These are phyloP conservation scores for Fusarium drepaniforme DNA, from an alignment of 2,329 filamentous ascomycete genomes.

Conservation along the genomic window DNA sequence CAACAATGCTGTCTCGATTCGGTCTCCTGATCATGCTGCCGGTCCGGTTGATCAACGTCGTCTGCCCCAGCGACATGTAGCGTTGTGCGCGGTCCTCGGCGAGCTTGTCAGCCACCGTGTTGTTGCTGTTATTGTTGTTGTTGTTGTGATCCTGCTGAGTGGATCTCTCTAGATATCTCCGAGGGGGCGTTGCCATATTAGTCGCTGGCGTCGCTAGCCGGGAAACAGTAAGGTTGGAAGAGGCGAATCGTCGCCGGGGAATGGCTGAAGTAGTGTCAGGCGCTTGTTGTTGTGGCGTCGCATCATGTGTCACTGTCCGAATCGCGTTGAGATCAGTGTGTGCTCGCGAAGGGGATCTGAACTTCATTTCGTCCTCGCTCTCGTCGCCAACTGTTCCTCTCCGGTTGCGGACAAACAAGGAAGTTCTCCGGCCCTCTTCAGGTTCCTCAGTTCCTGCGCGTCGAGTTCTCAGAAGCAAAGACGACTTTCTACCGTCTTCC, in stretches of 20 bases:
- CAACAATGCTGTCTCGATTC: constrained; percentile 56
- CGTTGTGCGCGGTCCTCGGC: constrained; percentile 49
- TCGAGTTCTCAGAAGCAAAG: constrained; percentile 59
- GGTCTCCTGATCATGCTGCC: constrained; percentile 59
- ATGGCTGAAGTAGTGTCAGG: constrained; percentile 48
- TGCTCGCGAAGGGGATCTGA: constrained; percentile 70
- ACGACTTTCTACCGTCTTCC: constrained; percentile 59
- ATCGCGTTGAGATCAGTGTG: constrained; percentile 65
- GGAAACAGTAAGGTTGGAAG: constrained; percentile 60
- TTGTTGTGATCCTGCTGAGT: constrained; percentile 54
- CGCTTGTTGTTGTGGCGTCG: constrained; percentile 41
- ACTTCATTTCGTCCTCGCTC: constrained; percentile 60
- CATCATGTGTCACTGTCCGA: constrained; percentile 46
- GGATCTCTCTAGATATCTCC: constrained; percentile 63
- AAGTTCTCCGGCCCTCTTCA: constrained; percentile 59
- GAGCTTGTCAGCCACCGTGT: constrained; percentile 29
- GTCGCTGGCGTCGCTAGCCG: constrained; percentile 57
- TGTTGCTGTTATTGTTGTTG: constrained; percentile 44
- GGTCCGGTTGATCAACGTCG: constrained; percentile 56
- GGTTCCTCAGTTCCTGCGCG: constrained; percentile 62
- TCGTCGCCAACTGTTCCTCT: constrained; percentile 61
- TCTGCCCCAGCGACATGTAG: constrained; percentile 59
- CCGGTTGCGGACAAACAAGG: constrained; percentile 59
- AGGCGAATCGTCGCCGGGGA: constrained; percentile 65
- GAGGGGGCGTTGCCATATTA: constrained; percentile 53